A percentile compares a stretch with the other conserved stretches of the same genome.
These are phyloP conservation scores for Hypoxylon trugodes DNA, from an alignment of 495 filamentous ascomycete species.

Conservation along the genomic window DNA sequence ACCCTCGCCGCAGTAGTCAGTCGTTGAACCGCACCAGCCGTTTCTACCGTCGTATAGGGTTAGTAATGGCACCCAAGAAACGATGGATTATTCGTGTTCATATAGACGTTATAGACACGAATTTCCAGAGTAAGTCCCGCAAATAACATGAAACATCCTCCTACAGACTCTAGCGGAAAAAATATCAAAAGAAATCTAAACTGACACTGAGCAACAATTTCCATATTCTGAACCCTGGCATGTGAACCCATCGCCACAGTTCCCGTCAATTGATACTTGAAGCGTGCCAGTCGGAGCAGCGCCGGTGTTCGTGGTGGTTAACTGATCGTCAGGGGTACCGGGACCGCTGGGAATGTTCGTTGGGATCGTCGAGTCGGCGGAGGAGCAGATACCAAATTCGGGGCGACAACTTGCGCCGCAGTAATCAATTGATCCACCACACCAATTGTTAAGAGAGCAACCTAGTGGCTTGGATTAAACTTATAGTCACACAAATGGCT, in stretches of 20 bases:
- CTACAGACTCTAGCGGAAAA: not conserved
- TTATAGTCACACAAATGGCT: conserved; percentile 3
- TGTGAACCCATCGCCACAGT: conserved; percentile 54
- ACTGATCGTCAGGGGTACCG: conserved; percentile 23
- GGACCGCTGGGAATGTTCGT: conserved; percentile 21
- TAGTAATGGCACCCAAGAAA: not conserved
- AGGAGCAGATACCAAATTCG: conserved; percentile 57
- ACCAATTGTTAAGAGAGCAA: conserved; percentile 55
- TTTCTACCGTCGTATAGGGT: conserved; percentile 27
- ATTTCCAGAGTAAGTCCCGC: not conserved
- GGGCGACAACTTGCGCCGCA: conserved; percentile 61
- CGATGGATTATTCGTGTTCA: conserved; percentile 18
- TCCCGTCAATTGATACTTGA: conserved; percentile 45
- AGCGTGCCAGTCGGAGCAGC: conserved; percentile 35
- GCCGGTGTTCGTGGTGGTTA: conserved; percentile 21
- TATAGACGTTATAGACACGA: conserved; percentile 7
- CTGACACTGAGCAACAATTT: conserved; percentile 52
- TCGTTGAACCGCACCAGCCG: conserved; percentile 49
- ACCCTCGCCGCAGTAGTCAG: conserved; percentile 50
- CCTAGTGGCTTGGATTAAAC: conserved; percentile 30
- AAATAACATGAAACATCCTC: not conserved
- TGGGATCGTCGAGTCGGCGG: conserved; percentile 25
- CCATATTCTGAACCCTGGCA: conserved; percentile 52
- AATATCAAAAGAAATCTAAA: conserved; percentile 17
- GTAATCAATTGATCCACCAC: conserved; percentile 59